A percentile compares a stretch with the other conserved stretches of the same genome.
These are phyloP conservation scores for Aspergillus hortae DNA, from an alignment of 2,329 filamentous ascomycete genomes.

Conservation along the genomic window DNA sequence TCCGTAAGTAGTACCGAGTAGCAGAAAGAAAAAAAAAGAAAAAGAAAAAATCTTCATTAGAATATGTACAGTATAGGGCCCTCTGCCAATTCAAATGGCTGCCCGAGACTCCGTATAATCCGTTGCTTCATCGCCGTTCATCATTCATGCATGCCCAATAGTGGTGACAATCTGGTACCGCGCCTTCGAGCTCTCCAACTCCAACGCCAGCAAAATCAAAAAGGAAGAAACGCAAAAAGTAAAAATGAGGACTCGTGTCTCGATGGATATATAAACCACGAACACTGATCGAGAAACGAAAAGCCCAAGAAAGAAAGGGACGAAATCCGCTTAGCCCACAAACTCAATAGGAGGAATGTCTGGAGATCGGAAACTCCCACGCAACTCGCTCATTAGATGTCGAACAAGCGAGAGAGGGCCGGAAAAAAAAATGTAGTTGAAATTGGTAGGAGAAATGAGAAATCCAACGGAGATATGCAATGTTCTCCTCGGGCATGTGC, in stretches of 20 bases:
- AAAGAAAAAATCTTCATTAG: slow-evolving; percentile 12
- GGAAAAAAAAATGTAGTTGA: neutral
- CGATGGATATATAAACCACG: slow-evolving; percentile 14
- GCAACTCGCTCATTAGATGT: slow-evolving; percentile 7
- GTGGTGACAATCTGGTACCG: slow-evolving; percentile 16
- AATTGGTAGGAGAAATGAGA: slow-evolving; percentile 1
- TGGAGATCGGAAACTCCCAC: slow-evolving; percentile 5
- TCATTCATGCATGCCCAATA: slow-evolving; percentile 15
- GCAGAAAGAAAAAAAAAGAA: neutral
- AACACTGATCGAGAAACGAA: neutral
- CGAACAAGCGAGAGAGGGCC: neutral
- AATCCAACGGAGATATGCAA: slow-evolving; percentile 2
- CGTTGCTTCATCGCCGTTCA: slow-evolving; percentile 7
- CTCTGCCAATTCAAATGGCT: slow-evolving; percentile 17
- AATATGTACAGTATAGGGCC: slow-evolving; percentile 21
- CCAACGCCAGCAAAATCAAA: slow-evolving; percentile 3
- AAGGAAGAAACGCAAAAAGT: slow-evolving; percentile 8
- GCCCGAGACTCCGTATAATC: slow-evolving; percentile 13
- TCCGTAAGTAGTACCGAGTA: neutral
- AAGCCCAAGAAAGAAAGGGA: slow-evolving; percentile 8
- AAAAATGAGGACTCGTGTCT: neutral
- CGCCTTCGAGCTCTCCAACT: slow-evolving; percentile 7
- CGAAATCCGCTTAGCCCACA: neutral
- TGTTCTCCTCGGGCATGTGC: slow-evolving; percentile 16
- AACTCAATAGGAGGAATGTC: slow-evolving; percentile 1